Evolutionary conservation across 306 rosid species (phyloP), one percentile per base, ranked within the genome.

Genomic region (Lablab purpureus): DNA sequence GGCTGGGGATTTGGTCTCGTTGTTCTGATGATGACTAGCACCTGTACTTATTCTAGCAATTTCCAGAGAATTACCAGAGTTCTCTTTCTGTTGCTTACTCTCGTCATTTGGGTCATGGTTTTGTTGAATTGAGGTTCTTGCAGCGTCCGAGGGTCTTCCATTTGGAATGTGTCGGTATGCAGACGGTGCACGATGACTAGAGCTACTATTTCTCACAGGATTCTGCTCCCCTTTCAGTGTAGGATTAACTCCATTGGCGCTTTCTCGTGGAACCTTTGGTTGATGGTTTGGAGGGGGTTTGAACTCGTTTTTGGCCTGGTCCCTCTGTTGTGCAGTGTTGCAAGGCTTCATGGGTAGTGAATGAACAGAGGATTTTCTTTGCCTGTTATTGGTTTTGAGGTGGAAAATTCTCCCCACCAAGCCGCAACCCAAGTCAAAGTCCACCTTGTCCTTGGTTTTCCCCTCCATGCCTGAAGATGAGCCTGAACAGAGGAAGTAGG

Each of bases 361-460:
- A 84, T 90, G 90, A 46, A 93, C 93, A 49, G 92, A 85, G 37
- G 96, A 84, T 76, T 93, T 93, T 78, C 87, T 91, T 2, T 82
- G 82, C 88, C 81, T 89, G 12, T 86, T 88, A 17, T 84, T 66
- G 81, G 56, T 85, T 56, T 76, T 87, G 67, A 82, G 82, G 15
- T 77, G 88, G 80, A 93, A 89, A 73, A 96, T 74, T 67, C 86
- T 89, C 7, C 89, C 90, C 56, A 96, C 63, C 28, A 90, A 91
- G 30, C 90, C 90, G 62, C 97, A 96, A 6, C 91, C 93, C 41
- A 85, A 25, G 7, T 84, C 88, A 74, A 51, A 69, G 21, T 62
- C 65, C 56, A 82, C 83, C 52, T 77, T 82, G 73, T 76, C 74
- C 80, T 80, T 85, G 1, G 73, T 84, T 70, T 76, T 88, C 74